phyloP scores from a whole-genome alignment of 305 asterid genomes.

The Stenogyne calaminthoides region DNA sequence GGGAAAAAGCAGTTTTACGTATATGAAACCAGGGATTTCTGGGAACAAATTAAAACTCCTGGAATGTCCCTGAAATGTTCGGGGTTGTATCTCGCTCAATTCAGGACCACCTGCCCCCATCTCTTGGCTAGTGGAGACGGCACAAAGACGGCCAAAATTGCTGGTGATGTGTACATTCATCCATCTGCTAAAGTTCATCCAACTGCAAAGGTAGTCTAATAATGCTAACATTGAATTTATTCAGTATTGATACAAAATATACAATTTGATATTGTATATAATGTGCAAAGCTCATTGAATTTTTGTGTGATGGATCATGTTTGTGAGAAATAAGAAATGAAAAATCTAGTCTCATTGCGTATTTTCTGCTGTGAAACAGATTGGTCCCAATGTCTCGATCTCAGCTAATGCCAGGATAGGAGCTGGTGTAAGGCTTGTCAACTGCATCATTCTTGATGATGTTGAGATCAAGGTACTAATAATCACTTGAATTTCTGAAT shows the following conservation, averaged over 20 bases:
- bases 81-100: constrained; percentile 76
- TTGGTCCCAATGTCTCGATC: constrained; percentile 80
- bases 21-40: constrained; percentile 80
- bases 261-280: background rate
- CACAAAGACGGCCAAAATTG: constrained; percentile 52
- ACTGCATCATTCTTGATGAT: constrained; percentile 79
- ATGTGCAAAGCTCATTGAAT: background rate
- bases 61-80: constrained; percentile 95
- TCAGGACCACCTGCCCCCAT: constrained; percentile 66
- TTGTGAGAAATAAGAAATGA: background rate
- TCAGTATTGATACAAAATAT: background rate
- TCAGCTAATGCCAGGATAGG: constrained; percentile 87
- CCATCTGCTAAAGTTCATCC: constrained; percentile 92
- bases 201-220: constrained; percentile 72
- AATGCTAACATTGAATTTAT: constrained; percentile 3
- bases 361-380: constrained; percentile 43
- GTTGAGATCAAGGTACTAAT: constrained; percentile 79
- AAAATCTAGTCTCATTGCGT: background rate
- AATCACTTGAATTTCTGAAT: constrained; percentile 4
- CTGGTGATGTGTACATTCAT: constrained; percentile 77
- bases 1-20: constrained; percentile 83
- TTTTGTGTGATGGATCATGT: background rate
- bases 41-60: constrained; percentile 95
- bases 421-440: constrained; percentile 78
- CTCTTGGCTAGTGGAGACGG: constrained; percentile 86